Evolutionary conservation across 768 basidiomycete genomes (phyloP), one percentile per base, ranked within the genome.

Genomic region (Daedalea quercina): DNA sequence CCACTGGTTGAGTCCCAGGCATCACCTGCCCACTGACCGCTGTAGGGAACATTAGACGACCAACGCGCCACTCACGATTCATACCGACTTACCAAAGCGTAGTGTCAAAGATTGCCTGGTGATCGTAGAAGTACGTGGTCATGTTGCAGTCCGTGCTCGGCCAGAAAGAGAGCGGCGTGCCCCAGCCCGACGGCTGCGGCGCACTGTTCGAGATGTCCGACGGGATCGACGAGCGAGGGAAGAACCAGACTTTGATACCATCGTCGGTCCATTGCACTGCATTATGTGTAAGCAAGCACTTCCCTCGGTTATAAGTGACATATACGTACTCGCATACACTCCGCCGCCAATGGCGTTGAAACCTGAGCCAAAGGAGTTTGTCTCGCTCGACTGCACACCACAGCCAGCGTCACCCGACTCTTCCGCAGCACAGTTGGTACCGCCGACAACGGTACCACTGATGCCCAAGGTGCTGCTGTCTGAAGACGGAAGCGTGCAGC

Each of bases 21-120:
- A 47, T 71, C 72, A 46, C 84, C 81, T 8, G 94, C 92, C 94
- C 93, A 97, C 61, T 95, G 89, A 56, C 93, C 93, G 61, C 90
- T 86, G 55, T 43, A 17, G 12, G n/a, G 1, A 19, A 26, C 17
- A n/a, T 28, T n/a, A 47, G 25, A 31, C 46, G 20, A 15, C 15
- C 12, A n/a, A 9, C 24, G 7, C 11, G 9, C 9, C 9, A 9
- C 23, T 24, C n/a, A 47, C 23, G 28, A 26, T 19, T 6, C 59
- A 49, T 56, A 59, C 59, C 54, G 19, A 60, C 77, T 50, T 63
- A 87, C 84, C 90, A 91, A 49, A 94, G 73, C n/a, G 91, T 92
- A 34, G 87, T 93, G 65, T 94, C 87, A 60, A 94, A 90, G 62
- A 94, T 90, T 35, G 76, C 80, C 35, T 77, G 77, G 66, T 95